A percentile compares a stretch with the other conserved stretches of the same genome.
Evolutionary conservation across 805 yeast genomes (phyloP).

Genomic region (Zygosaccharomyces siamensis): DNA sequence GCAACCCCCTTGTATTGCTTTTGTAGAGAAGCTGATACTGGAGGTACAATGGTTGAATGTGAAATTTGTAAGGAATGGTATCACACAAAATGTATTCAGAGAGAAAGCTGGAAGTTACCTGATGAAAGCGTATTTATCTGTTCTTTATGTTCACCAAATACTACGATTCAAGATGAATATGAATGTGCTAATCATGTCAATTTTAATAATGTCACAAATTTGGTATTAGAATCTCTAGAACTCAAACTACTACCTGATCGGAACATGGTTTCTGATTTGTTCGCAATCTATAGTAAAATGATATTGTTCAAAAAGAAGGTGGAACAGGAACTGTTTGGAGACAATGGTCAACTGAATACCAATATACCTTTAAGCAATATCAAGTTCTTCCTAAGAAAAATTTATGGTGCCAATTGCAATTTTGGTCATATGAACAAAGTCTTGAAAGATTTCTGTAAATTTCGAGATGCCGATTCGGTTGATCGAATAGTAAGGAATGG

Average conservation of each 20-base stretch:
- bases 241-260: slow-evolving; percentile 23
- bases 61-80: slow-evolving; percentile 70
- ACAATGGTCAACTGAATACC: slow-evolving; percentile 19
- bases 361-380: slow-evolving; percentile 30
- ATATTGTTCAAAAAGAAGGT: slow-evolving; percentile 16
- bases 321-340: slow-evolving; percentile 9
- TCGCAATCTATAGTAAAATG: slow-evolving; percentile 13
- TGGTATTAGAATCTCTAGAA: slow-evolving; percentile 18
- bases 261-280: slow-evolving; percentile 9
- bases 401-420: slow-evolving; percentile 39
- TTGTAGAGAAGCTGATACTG: slow-evolving; percentile 56
- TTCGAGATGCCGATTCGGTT: slow-evolving; percentile 8
- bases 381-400: slow-evolving; percentile 44
- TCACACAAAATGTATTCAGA: slow-evolving; percentile 54
- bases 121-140: slow-evolving; percentile 44
- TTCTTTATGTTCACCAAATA: slow-evolving; percentile 41
- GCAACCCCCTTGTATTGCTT: slow-evolving; percentile 43
- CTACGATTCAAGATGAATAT: slow-evolving; percentile 16
- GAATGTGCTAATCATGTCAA: slow-evolving; percentile 21
- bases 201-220: slow-evolving; percentile 8
- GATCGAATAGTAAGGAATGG: slow-evolving; percentile 11
- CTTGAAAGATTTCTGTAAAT: slow-evolving; percentile 14
- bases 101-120: slow-evolving; percentile 32
- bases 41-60: slow-evolving; percentile 62
- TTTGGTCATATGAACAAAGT: slow-evolving; percentile 12